Conservation (phyloP, 345 rosid genomes). For the Erysimum cheiranthoides region DNA sequence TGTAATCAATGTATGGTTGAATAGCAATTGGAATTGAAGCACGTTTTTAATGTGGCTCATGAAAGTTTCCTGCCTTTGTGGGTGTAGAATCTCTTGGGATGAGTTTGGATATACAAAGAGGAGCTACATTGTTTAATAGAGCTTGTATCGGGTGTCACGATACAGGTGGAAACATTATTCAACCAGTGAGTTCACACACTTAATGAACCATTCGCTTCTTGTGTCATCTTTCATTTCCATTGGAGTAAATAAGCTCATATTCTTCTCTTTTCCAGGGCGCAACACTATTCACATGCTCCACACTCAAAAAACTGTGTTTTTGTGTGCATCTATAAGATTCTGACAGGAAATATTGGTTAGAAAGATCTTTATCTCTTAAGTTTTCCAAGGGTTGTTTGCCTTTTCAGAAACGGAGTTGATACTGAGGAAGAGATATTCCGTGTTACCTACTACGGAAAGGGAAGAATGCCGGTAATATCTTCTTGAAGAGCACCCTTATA, state of each 20-base stretch:
- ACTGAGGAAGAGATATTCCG: conserved; percentile 71
- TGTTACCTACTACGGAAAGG: conserved; percentile 82
- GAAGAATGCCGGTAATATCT: conserved; percentile 87
- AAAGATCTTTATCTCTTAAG: background rate
- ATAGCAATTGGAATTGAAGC: background rate
- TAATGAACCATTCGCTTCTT: background rate
- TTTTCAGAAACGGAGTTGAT: conserved; percentile 72
- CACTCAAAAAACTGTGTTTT: background rate
- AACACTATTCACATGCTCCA: conserved; percentile 58
- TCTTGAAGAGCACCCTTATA: background rate
- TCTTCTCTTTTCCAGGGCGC: conserved; percentile 59
- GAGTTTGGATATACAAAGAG: conserved; percentile 60
- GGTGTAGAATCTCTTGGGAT: conserved; percentile 59
- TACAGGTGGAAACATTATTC: conserved; percentile 84
- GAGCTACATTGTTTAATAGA: conserved; percentile 66
- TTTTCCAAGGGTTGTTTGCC: no score
- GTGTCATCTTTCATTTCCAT: background rate
- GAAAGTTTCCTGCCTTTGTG: conserved; percentile 25
- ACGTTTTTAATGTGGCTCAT: background rate
- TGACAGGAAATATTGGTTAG: background rate
- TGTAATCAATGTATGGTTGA: no score
- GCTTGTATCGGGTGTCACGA: conserved; percentile 94
- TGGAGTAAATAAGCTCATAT: background rate
- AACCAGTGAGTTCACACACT: conserved; percentile 60
- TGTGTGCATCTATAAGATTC: conserved; percentile 1